These are phyloP conservation scores for Aspergillus fischeri DNA, from an alignment of 2,329 filamentous ascomycete genomes.

Conservation along the genomic window DNA sequence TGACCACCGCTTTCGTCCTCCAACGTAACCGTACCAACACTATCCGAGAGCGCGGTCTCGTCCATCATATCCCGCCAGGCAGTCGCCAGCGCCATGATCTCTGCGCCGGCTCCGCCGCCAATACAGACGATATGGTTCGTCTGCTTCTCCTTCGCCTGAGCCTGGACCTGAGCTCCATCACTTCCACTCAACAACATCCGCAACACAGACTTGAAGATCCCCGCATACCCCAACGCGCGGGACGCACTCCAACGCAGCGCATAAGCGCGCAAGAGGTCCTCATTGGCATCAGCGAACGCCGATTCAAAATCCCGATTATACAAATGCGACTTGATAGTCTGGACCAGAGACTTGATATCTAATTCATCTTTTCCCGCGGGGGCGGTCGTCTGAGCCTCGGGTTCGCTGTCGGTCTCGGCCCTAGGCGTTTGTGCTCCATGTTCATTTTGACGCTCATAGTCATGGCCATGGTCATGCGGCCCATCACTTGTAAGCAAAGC, in stretches of 20 bases:
- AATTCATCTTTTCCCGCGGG: conserved; percentile 6
- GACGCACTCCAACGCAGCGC: conserved; percentile 87
- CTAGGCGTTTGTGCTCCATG: background rate
- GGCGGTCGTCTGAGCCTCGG: conserved; percentile 1
- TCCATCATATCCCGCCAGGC: conserved; percentile 41
- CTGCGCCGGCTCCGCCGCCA: conserved; percentile 63
- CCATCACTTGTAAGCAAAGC: conserved; percentile 51
- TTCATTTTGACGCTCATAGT: background rate
- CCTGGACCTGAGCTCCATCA: background rate
- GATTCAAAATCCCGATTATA: conserved; percentile 78
- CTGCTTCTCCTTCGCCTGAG: background rate
- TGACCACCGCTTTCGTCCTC: background rate
- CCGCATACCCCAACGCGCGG: conserved; percentile 75
- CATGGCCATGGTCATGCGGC: background rate
- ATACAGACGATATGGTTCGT: conserved; percentile 49
- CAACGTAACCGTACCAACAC: conserved; percentile 8
- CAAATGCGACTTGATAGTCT: conserved; percentile 79
- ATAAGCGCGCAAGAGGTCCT: conserved; percentile 73
- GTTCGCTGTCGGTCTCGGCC: background rate
- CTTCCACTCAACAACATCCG: conserved; percentile 12
- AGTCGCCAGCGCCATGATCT: conserved; percentile 61
- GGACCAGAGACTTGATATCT: conserved; percentile 55
- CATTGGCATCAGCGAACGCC: conserved; percentile 64
- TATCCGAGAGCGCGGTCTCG: conserved; percentile 7
- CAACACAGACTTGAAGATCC: conserved; percentile 46